Evolutionary conservation across 1,284 basidiomycete species (phyloP).

Genomic region (Rugosomyces carneus): DNA sequence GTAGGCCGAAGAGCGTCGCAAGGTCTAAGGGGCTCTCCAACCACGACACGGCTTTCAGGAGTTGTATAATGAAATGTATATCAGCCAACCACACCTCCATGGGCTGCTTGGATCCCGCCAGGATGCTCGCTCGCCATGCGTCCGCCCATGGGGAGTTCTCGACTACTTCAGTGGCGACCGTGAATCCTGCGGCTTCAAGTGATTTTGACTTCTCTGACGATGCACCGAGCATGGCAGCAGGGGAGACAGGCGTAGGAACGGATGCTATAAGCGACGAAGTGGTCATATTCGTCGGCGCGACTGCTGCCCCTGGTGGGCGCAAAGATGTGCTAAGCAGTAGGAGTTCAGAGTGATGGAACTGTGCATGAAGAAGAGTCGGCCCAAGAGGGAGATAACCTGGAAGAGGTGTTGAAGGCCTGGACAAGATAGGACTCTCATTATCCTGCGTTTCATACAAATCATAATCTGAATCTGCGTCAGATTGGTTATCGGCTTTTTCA

Average conservation of each 20-base stretch:
- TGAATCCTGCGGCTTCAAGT: conserved; percentile 56
- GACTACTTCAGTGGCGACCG: conserved; percentile 57
- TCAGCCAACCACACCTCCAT: conserved; percentile 52
- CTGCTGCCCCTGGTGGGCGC: conserved; percentile 46
- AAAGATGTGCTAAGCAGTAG: conserved; percentile 54
- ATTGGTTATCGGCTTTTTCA: conserved; percentile 25
- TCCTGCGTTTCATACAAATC: conserved; percentile 26
- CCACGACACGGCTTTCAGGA: conserved; percentile 26
- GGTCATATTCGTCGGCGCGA: conserved; percentile 34
- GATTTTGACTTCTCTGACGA: conserved; percentile 56
- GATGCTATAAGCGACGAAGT: conserved; percentile 40
- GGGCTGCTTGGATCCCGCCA: conserved; percentile 20
- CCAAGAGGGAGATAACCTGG: conserved; percentile 65
- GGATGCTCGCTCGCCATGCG: conserved; percentile 49
- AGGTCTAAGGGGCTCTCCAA: conserved; percentile 29
- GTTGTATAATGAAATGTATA: conserved; percentile 33
- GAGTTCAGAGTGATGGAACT: conserved; percentile 56
- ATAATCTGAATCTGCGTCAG: conserved; percentile 33
- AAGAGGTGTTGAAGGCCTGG: conserved; percentile 60
- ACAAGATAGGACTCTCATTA: conserved; percentile 32
- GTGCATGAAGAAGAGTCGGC: conserved; percentile 54
- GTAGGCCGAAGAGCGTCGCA: conserved; percentile 31
- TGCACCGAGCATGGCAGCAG: conserved; percentile 57
- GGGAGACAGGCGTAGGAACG: conserved; percentile 73
- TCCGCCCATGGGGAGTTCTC: conserved; percentile 64